Base-by-base conservation (phyloP, 179 eudicot genomes). In the Spinacia oleracea region DNA sequence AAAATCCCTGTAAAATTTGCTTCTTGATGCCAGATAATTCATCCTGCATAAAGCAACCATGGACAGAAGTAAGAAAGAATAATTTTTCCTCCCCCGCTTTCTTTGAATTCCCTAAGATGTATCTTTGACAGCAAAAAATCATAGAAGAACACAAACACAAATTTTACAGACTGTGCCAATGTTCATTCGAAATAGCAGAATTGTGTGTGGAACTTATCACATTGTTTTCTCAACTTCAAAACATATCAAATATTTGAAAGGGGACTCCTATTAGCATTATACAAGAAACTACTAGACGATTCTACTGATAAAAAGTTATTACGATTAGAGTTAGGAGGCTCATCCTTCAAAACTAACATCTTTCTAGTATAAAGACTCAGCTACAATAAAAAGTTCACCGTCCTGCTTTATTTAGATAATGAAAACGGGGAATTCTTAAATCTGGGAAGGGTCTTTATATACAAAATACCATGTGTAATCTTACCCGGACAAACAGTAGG, bases 1-100 rank as follows among this genome's bases (percentile, higher is more conserved):
- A 89, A 87, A 93, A 93, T 74, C 87, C 91, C 76, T 88, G 83
- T 72, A 83, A 75, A 56, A 93, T 87, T 81, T 93, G 93, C 71
- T 76, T 80, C 85, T 83, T 86, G 83, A 90, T 83, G 78, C 84
- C 81, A 67, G 79, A 84, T 65, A 89, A 80, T 73, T 92, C 97
- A 43, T 89, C 95, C 98, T 93, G 87, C 27, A 81, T 38, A 46
- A 72, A 59, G 50, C 46, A 81, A 68, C 55, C 31, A 62, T 10
- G 29, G 59, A 77, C 32, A 79, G 50, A 73, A 27, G 46, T 38
- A 42, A 50, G 59, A 60, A n/a, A 71, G 31, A 64, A 38, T 18
- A 12, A 2, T 4, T 38, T 38, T 2, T 2, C 40, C 40, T 2
- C 40, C 40, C 40, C 40, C 0, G 40, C 40, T 38, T 38, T 1